Conservation (phyloP, 805 yeast species). For the Saturnispora quitensis region DNA sequence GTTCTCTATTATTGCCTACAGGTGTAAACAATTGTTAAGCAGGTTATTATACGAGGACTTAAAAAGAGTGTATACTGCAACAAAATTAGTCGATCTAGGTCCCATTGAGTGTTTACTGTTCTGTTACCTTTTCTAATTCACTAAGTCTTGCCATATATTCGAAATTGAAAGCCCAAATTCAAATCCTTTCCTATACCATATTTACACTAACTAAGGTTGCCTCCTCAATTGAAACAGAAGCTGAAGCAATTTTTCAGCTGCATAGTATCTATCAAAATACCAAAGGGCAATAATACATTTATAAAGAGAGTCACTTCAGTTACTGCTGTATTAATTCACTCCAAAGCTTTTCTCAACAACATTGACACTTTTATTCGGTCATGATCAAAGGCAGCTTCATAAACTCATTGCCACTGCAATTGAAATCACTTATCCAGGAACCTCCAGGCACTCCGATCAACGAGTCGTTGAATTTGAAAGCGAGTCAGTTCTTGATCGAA, state of each 20-base stretch:
- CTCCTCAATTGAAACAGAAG: too few species aligned
- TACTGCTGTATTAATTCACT: too few species aligned
- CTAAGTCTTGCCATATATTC: background rate
- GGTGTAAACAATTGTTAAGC: background rate
- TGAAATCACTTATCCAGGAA: constrained; percentile 11
- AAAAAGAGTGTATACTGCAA: background rate
- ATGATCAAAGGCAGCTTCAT: constrained; percentile 19
- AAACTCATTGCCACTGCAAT: constrained; percentile 13
- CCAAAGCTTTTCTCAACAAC: background rate
- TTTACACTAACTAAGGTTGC: background rate
- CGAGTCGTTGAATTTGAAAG: constrained; percentile 1
- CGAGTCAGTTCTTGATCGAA: constrained; percentile 10
- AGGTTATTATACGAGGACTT: background rate
- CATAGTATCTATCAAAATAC: too few species aligned
- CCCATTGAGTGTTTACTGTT: background rate
- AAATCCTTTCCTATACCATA: background rate
- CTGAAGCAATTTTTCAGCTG: too few species aligned
- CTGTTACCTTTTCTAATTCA: background rate
- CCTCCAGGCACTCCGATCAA: background rate
- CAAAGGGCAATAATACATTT: too few species aligned
- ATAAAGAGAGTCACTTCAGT: too few species aligned
- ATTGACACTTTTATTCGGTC: background rate
- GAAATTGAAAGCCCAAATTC: background rate
- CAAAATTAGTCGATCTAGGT: background rate
- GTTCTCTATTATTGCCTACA: background rate